Percentiles rank a stretch among this genome's conserved stretches.
phyloP scores from a whole-genome alignment of 2,329 filamentous ascomycete species.

The Fusarium pseudoanthophilum region DNA sequence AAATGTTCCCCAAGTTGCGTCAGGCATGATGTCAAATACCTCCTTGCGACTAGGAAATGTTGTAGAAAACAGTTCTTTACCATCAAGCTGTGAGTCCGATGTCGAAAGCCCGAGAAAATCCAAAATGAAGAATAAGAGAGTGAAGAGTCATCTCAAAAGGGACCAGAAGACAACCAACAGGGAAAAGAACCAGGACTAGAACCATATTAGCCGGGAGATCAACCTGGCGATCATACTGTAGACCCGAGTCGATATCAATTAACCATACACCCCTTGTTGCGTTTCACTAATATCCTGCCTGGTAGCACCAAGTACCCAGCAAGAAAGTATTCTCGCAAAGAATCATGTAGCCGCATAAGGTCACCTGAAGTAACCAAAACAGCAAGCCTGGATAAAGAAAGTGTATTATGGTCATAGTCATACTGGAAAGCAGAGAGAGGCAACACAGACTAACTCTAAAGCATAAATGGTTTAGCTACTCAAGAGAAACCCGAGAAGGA shows the following conservation, averaged over 20 bases:
- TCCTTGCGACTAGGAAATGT: background rate
- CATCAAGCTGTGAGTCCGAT: background rate
- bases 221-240: background rate
- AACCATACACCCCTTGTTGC: background rate
- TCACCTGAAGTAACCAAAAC: background rate
- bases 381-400: background rate
- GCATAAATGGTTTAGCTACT: background rate
- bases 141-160: background rate
- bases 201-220: background rate
- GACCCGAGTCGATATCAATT: background rate
- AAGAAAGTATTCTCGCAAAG: background rate
- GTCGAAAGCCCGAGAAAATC: background rate
- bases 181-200: background rate
- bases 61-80: background rate
- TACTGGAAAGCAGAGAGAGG: background rate
- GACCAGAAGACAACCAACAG: background rate
- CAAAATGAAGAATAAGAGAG: background rate
- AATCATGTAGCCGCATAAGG: background rate
- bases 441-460: background rate
- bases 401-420: background rate
- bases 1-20: too few species aligned
- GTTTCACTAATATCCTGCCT: background rate
- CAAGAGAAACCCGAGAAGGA: background rate
- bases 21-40: background rate
- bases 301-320: background rate